Evolutionary conservation across 257 asterid genomes (phyloP), one percentile per base, ranked within the genome.

Genomic region (Ilex asprella): DNA sequence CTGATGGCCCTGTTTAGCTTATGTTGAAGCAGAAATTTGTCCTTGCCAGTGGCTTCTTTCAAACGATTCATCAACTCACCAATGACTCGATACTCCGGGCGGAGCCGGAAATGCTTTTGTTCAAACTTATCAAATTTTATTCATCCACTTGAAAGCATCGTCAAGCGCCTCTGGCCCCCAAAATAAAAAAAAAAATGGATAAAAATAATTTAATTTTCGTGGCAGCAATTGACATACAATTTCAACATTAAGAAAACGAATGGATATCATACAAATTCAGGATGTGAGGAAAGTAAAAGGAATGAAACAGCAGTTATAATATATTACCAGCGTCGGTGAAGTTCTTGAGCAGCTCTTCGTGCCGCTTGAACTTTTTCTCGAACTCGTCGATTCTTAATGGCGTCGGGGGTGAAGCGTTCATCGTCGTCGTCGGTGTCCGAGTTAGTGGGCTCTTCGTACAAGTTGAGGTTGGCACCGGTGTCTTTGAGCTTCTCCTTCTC

Each of bases 41-140:
- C 99, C 76, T 89, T 87, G 50, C 93, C 99, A 77, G 84, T 89
- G 59, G 99, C 85, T 54, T 86, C 95, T 82, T 78, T 85, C 76
- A 92, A 71, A 79, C 89, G 79, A 70, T 86, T 85, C 94, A 86
- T 83, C 69, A 92, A 78, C 68, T 86, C 97, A 53, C 96, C 94
- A 47, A 89, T 92, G 71, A 92, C 97, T 61, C 94, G 79, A 61
- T 89, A 89, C 82, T 92, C 99, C 10, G 84, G 78, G 76, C 89
- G 82, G 64, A 85, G 74, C 44, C 21, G 66, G 58, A 86, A 85
- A 67, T 86, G 95, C 78, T 83, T 92, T 35, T 85, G 82, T 80
- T 89, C 97, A 59, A 92, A 87, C 77, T 80, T 83, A 74, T 89
- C 86, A 15, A 15, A 87, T 85, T 79, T 72, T 84, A 59, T 66